These are phyloP conservation scores for Bimuria novae-zelandiae DNA, from an alignment of 2,329 filamentous ascomycete species.

Conservation along the genomic window DNA sequence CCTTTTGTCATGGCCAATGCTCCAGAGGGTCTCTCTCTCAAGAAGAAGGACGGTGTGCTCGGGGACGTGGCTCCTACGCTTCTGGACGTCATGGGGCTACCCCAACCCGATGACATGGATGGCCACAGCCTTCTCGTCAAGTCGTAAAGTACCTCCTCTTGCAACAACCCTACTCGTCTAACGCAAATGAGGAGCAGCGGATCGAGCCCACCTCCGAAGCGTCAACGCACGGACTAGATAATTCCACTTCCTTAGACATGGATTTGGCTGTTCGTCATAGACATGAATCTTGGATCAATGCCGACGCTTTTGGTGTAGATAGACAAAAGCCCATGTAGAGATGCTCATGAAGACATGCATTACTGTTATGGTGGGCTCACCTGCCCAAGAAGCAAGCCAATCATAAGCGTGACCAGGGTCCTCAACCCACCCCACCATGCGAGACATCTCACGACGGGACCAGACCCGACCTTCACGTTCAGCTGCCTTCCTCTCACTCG, in stretches of 20 bases:
- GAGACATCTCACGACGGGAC: constrained; percentile 1
- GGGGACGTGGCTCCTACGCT: constrained; percentile 97
- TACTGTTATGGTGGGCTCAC: background rate
- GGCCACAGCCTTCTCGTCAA: constrained; percentile 83
- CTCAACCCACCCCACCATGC: constrained; percentile 9
- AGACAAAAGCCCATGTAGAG: constrained; percentile 4
- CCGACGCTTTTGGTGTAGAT: constrained; percentile 3
- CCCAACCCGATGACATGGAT: constrained; percentile 90
- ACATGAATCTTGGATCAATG: background rate
- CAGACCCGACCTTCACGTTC: background rate
- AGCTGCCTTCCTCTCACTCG: background rate
- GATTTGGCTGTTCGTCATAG: background rate
- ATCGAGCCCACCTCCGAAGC: constrained; percentile 1
- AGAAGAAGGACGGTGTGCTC: constrained; percentile 84
- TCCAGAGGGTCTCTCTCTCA: constrained; percentile 83
- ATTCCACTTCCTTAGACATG: background rate
- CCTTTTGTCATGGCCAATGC: constrained; percentile 98
- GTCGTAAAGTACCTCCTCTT: constrained; percentile 48
- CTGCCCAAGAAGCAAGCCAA: background rate
- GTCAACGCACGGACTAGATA: constrained; percentile 8
- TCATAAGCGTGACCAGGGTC: constrained; percentile 1
- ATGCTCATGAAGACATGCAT: background rate
- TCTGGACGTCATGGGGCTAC: constrained; percentile 85
- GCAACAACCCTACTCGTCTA: background rate
- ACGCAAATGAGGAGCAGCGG: constrained; percentile 4